Evolutionary conservation across 768 basidiomycete species (phyloP), one percentile per base, ranked within the genome.

Genomic region (Agrocybe chaxingu): DNA sequence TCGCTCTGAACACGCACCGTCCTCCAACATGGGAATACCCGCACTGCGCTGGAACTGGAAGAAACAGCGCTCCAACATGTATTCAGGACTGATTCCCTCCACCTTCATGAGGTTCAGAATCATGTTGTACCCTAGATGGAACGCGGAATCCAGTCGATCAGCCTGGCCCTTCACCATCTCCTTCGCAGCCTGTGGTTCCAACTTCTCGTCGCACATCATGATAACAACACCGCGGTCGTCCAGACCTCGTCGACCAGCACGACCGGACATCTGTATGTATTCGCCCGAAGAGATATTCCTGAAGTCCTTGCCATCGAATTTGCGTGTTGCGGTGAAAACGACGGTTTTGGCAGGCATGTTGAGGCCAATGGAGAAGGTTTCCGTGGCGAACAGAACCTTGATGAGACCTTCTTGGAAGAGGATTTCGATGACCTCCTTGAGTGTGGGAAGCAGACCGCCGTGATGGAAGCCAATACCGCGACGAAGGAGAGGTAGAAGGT

Each of bases 261-360:
- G 90, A 49, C 97, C 97, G 0, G 94, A 95, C 97, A 99, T 99
- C 63, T 99, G 97, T 60, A 98, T 97, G 67, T 99, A 99, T 77
- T 99, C 97, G 50, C 97, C 89, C 0, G 87, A 89, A 0, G 92
- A 92, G 33, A 99, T 75, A 63, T 92, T 92, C 24, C 97, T 80
- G 73, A 97, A 97, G 60, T 95, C 93, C 39, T 82, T 83, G 0
- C 97, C 97, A 66, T 99, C 97, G 60, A 94, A 98, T 70, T 99
- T 99, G 57, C 93, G 85, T 2, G 93, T 87, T 0, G 87, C 81
- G 0, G 93, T 97, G 74, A 99, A 99, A 18, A 99, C 96, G 42
- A 99, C 97, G 3, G 97, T 98, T 74, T 98, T 98, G 12, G 97
- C 97, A 8, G 97, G 97, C 97, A 99, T 99, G 70, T 99, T 99